These are phyloP conservation scores for Mytilinidion resinicola DNA, from an alignment of 495 filamentous ascomycete genomes.

Conservation along the genomic window DNA sequence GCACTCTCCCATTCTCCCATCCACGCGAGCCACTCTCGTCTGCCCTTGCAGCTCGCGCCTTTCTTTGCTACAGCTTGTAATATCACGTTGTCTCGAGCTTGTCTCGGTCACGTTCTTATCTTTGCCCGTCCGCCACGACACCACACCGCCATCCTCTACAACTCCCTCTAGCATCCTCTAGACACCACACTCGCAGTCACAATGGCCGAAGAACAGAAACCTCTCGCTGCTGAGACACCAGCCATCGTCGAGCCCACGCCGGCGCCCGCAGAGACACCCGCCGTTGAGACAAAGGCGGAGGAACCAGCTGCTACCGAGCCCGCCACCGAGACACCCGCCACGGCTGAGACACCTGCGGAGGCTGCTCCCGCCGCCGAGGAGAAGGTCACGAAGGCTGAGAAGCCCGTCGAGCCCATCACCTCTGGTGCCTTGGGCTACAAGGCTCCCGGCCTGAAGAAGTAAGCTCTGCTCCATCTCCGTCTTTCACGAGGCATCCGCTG, in stretches of 20 bases:
- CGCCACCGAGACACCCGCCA: conserved; percentile 16
- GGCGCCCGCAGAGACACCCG: conserved; percentile 30
- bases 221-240: conserved; percentile 19
- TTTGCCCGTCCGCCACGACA: not conserved
- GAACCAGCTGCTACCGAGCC: conserved; percentile 32
- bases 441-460: conserved; percentile 87
- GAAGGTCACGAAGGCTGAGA: conserved; percentile 45
- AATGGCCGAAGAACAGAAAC: conserved; percentile 23
- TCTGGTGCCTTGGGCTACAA: conserved; percentile 82
- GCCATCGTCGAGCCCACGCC: conserved; percentile 39
- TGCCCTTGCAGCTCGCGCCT: conserved; percentile 2
- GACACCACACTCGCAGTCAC: conserved; percentile 1
- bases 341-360: conserved; percentile 40
- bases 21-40: not conserved
- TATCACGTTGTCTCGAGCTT: conserved; percentile 6
- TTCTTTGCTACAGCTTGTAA: conserved; percentile 22
- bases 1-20: not conserved
- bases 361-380: conserved; percentile 41
- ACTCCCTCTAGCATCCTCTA: not conserved
- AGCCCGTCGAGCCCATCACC: conserved; percentile 55
- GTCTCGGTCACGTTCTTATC: not conserved
- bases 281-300: conserved; percentile 40
- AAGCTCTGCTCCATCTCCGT: conserved; percentile 39
- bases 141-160: not conserved
- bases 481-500: conserved; percentile 3